Base-by-base conservation (phyloP, 352 stramenopile species). In the Pythium grandisporangium region DNA sequence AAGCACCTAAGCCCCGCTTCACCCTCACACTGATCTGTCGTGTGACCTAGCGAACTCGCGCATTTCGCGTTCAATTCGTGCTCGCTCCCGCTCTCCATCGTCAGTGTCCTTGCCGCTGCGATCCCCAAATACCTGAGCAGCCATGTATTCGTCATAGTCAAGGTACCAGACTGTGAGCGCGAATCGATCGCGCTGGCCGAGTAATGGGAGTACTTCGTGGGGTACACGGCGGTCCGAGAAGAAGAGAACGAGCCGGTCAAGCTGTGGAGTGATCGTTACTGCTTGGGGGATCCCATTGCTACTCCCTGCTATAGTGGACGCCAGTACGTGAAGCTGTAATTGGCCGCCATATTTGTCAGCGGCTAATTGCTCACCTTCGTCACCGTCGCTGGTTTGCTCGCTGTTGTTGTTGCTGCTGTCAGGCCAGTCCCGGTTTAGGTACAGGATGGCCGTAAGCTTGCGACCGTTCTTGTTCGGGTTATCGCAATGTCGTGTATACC, bases 161-260 rank as follows among this genome's bases (percentile, higher is more conserved):
- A 79, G 51, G 43, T 71, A 77, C 68, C 68, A 81, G n/a, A 77
- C 46, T 6, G 68, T 81, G n/a, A 81, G 30, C 32, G 65, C 68
- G 30, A 69, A 81, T 5, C 65, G 63, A 47, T 58, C 37, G 17
- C 11, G 35, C 14, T 13, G 23, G 11, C 30, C 35, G 22, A 48
- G 48, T n/a, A n/a, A n/a, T 8, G 52, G 50, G 5, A 59, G 35
- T 22, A 81, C 65, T 48, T 81, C 55, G 38, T 81, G 68, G 4
- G 67, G 63, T 17, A 72, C 61, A 3, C 67, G 50, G 8, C 22
- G 32, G 37, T 80, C 64, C 12, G 63, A 74, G 43, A 65, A 76
- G 35, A 79, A 79, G 17, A 79, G 44, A 29, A 78, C 19, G 20
- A 73, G 36, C 2, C 62, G 60, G 23, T 65, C 61, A 19, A 64